Evolutionary conservation across 257 asterid species (phyloP).

Genomic region (Gentiana dahurica): DNA sequence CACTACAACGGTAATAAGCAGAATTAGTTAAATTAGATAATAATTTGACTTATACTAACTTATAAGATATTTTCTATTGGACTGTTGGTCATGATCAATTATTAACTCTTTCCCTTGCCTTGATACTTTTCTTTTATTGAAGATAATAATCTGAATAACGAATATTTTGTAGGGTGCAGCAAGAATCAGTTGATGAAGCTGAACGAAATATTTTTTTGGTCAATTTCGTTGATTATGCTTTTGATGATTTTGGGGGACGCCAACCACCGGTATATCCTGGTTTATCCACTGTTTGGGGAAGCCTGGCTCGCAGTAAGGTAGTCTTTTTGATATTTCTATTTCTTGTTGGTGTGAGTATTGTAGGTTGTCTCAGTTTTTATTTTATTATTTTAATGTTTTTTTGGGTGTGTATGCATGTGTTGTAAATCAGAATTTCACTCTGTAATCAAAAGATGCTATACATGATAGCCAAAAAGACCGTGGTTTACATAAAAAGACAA

Average conservation of each 20-base stretch:
- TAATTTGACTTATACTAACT: no score
- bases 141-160: neutral
- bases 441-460: no score
- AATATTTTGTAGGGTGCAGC: conserved; percentile 73
- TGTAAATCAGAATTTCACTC: no score
- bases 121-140: neutral
- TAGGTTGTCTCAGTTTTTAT: no score
- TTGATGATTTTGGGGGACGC: conserved; percentile 98
- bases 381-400: no score
- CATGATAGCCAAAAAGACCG: no score
- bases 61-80: no score
- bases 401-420: no score
- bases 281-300: conserved; percentile 98
- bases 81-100: neutral
- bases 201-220: conserved; percentile 91
- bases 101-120: neutral
- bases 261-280: conserved; percentile 99
- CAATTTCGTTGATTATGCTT: conserved; percentile 88
- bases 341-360: neutral
- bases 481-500: no score
- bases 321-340: neutral
- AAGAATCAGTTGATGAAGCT: conserved; percentile 95
- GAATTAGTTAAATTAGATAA: no score
- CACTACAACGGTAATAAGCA: no score
- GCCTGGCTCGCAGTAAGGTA: conserved; percentile 99